These are phyloP conservation scores for Beauveria sp. DNA, from an alignment of 2,329 filamentous ascomycete species.

Conservation along the genomic window DNA sequence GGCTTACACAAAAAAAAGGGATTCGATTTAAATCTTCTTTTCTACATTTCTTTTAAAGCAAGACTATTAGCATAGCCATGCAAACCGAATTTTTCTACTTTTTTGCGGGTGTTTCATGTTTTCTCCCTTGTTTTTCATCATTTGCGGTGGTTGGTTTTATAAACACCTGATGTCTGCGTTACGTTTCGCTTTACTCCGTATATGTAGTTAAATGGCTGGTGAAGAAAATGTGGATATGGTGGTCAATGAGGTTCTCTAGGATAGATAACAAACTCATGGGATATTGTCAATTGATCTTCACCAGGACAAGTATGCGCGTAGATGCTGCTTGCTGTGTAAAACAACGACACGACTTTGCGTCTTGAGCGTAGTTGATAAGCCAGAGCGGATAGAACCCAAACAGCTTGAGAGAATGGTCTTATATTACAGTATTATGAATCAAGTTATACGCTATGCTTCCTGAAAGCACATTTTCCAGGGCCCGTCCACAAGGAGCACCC, in stretches of 20 bases:
- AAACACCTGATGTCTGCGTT: neutral
- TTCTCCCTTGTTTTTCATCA: neutral
- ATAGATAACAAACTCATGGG: too few species aligned
- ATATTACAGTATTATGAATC: neutral
- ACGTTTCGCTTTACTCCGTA: neutral
- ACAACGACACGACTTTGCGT: neutral
- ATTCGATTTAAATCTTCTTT: neutral
- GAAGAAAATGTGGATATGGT: too few species aligned
- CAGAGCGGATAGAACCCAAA: too few species aligned
- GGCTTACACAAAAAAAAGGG: neutral
- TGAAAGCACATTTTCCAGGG: neutral
- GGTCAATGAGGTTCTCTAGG: too few species aligned
- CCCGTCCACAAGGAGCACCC: neutral
- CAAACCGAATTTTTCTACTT: neutral
- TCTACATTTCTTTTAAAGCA: neutral
- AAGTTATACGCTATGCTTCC: neutral
- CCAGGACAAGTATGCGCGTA: too few species aligned
- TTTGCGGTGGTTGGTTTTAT: neutral
- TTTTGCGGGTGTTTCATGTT: neutral
- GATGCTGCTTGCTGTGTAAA: too few species aligned
- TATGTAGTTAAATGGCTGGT: too few species aligned
- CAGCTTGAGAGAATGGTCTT: neutral
- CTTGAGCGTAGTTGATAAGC: neutral
- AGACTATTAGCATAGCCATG: conserved; percentile 6
- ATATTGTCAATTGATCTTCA: too few species aligned